Evolutionary conservation across 768 basidiomycete genomes (phyloP).

Genomic region (Naematelia encephala): DNA sequence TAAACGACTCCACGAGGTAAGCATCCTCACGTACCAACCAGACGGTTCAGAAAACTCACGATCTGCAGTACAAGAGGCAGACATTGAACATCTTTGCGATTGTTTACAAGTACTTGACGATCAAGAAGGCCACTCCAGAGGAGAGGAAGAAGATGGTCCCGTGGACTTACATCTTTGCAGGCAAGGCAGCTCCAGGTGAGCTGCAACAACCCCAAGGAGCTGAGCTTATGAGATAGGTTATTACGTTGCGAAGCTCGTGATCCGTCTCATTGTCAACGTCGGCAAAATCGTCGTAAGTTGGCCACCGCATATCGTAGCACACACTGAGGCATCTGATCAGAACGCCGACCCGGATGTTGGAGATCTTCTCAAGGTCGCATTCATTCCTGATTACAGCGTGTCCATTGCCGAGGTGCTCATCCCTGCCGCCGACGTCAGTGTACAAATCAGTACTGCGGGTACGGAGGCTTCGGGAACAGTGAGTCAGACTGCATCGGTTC

Average conservation of each 20-base stretch:
- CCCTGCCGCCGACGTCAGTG: constrained; percentile 82
- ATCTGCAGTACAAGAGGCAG: constrained; percentile 66
- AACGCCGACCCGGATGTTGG: constrained; percentile 76
- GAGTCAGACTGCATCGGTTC: constrained; percentile 56
- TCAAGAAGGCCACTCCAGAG: constrained; percentile 74
- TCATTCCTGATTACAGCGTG: constrained; percentile 89
- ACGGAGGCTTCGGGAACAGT: constrained; percentile 63
- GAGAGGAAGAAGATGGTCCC: constrained; percentile 75
- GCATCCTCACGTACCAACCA: constrained; percentile 46
- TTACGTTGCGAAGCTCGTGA: constrained; percentile 89
- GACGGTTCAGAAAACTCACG: constrained; percentile 1
- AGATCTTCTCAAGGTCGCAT: constrained; percentile 80
- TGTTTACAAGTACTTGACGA: constrained; percentile 67
- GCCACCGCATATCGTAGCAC: neutral
- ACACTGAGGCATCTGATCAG: constrained; percentile 10
- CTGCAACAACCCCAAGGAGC: constrained; percentile 55
- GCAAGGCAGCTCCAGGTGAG: constrained; percentile 85
- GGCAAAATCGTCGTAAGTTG: constrained; percentile 62
- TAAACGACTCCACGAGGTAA: constrained; percentile 86
- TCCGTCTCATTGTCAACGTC: constrained; percentile 89
- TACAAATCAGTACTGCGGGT: constrained; percentile 96
- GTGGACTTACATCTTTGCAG: constrained; percentile 88
- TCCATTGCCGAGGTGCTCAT: constrained; percentile 52
- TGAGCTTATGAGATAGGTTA: constrained; percentile 44
- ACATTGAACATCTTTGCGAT: constrained; percentile 76